phyloP scores from a whole-genome alignment of 768 basidiomycete species.

The Tylopilus vinaceipallidus region DNA sequence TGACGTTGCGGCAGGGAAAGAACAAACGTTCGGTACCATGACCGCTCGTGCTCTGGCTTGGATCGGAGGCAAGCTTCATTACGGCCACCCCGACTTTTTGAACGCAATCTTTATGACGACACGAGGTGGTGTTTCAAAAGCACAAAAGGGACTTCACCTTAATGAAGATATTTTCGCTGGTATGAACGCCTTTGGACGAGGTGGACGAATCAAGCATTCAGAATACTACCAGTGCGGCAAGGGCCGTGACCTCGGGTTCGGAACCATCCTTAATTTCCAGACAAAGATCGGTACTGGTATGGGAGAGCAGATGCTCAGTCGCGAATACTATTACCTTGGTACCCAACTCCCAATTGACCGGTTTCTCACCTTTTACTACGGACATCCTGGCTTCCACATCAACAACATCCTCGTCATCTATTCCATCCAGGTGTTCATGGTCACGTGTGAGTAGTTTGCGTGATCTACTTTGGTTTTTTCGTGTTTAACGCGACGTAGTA shows the following conservation, averaged over 20 bases:
- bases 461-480: background rate
- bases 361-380: conserved; percentile 99
- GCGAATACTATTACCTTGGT: conserved; percentile 98
- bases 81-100: conserved; percentile 99
- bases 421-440: conserved; percentile 97
- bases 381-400: conserved; percentile 98
- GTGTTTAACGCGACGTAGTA: conserved; percentile 45
- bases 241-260: conserved; percentile 98
- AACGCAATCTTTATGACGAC: conserved; percentile 98
- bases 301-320: conserved; percentile 99
- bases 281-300: conserved; percentile 99
- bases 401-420: conserved; percentile 99
- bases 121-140: conserved; percentile 97
- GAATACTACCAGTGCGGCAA: conserved; percentile 99
- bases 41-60: conserved; percentile 92
- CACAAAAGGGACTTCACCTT: conserved; percentile 96
- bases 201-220: conserved; percentile 98
- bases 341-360: conserved; percentile 98
- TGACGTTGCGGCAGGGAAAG: conserved; percentile 98
- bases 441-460: conserved; percentile 63
- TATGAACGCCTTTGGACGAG: conserved; percentile 98
- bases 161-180: conserved; percentile 99
- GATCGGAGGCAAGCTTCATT: conserved; percentile 98
- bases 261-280: conserved; percentile 99
- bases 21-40: conserved; percentile 99